Percentiles rank a stretch among this genome's conserved stretches.
Evolutionary conservation across 2,329 filamentous ascomycete species (phyloP).

Genomic region (Verticillium zaregamsianum): DNA sequence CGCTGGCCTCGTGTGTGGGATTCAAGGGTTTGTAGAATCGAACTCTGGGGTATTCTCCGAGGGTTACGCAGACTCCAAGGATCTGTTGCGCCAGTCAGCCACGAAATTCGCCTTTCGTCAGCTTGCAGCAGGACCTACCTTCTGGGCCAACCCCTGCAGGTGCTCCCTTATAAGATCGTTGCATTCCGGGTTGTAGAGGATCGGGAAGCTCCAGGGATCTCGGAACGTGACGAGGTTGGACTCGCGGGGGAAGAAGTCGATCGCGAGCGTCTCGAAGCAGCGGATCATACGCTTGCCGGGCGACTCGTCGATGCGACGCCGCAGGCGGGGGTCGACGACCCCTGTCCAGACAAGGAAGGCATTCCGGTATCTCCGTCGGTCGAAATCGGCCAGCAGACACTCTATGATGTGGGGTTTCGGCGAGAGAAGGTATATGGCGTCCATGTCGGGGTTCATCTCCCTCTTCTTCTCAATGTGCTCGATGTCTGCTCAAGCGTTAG

Average conservation of each 20-base stretch:
- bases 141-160: constrained; percentile 81
- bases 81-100: constrained; percentile 47
- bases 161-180: constrained; percentile 79
- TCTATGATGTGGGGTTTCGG: constrained; percentile 86
- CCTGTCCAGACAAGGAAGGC: constrained; percentile 81
- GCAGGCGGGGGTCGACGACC: constrained; percentile 65
- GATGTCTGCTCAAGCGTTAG: constrained; percentile 61
- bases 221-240: constrained; percentile 87
- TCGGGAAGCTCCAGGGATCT: constrained; percentile 93
- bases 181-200: constrained; percentile 86
- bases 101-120: background rate
- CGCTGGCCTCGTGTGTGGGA: constrained; percentile 78
- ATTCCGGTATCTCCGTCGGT: constrained; percentile 74
- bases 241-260: constrained; percentile 88
- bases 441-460: constrained; percentile 80
- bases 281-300: constrained; percentile 68
- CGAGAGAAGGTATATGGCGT: constrained; percentile 89
- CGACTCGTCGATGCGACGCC: constrained; percentile 70
- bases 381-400: constrained; percentile 88
- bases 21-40: constrained; percentile 79
- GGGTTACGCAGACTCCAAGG: constrained; percentile 78
- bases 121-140: constrained; percentile 50
- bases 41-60: constrained; percentile 93
- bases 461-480: constrained; percentile 88
- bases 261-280: constrained; percentile 76